Evolutionary conservation across 495 filamentous ascomycete species (phyloP).

Genomic region (Peziza echinospora): DNA sequence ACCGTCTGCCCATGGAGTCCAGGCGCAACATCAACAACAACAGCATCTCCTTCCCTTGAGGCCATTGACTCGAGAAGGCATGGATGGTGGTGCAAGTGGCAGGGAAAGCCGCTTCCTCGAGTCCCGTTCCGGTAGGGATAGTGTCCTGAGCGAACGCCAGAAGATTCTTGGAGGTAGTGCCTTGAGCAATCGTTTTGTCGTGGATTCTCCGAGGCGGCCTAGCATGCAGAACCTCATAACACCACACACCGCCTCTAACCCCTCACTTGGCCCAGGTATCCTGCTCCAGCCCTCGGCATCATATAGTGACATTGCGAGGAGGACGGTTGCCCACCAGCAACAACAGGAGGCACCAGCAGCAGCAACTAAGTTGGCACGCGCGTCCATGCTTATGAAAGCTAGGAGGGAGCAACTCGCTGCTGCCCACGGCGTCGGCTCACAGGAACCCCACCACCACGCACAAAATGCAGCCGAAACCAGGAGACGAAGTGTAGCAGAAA

Average conservation of each 20-base stretch:
- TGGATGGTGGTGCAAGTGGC: too few relatives aligned
- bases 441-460: too few relatives aligned
- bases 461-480: background rate
- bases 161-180: too few relatives aligned
- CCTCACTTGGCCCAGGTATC: background rate
- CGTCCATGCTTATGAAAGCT: too few relatives aligned
- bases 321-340: too few relatives aligned
- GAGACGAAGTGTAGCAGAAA: background rate
- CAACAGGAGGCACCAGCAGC: background rate
- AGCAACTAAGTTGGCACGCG: background rate
- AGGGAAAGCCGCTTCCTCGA: background rate
- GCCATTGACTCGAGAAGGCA: background rate
- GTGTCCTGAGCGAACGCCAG: background rate
- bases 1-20: too few relatives aligned
- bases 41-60: background rate
- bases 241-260: too few relatives aligned
- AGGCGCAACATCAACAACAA: background rate
- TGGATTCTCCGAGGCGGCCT: background rate
- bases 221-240: background rate
- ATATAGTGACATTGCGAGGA: background rate
- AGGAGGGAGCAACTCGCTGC: too few relatives aligned
- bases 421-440: too few relatives aligned
- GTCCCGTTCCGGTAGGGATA: background rate
- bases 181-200: background rate
- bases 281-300: background rate